Conservation (phyloP, 148 eudicot genomes). For the Rhododendron vialii region DNA sequence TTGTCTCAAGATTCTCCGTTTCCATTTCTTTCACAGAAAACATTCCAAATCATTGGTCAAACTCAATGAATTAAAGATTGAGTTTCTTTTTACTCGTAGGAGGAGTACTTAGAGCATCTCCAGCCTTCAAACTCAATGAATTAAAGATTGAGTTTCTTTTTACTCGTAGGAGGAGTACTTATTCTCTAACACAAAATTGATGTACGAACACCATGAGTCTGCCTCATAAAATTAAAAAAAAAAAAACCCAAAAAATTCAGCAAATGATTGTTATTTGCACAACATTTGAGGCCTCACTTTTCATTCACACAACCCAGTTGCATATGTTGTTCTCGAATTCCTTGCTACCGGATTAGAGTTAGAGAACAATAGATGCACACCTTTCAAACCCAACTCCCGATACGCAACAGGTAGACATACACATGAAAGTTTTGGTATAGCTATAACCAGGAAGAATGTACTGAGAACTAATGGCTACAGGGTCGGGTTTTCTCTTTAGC, state of each 20-base stretch:
- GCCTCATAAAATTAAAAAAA: background rate
- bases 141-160: background rate
- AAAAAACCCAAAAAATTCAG: too few species aligned
- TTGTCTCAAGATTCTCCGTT: background rate
- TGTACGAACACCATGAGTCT: background rate
- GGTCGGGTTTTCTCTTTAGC: background rate
- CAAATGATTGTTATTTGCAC: background rate
- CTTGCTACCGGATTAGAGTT: background rate
- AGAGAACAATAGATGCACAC: background rate
- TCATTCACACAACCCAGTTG: background rate
- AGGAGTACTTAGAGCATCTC: too few species aligned
- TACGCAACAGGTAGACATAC: background rate
- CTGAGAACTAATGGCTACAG: background rate
- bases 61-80: background rate
- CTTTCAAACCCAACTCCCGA: background rate
- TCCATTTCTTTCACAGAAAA: background rate
- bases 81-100: background rate
- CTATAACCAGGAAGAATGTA: background rate
- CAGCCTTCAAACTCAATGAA: background rate
- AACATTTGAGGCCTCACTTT: background rate
- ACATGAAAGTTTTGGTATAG: background rate
- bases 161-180: too few species aligned
- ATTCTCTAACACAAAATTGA: background rate
- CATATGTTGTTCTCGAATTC: background rate
- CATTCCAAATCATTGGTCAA: background rate